Evolutionary conservation across 495 filamentous ascomycete genomes (phyloP), one percentile per base, ranked within the genome.

Genomic region (Penicillium goetzii): DNA sequence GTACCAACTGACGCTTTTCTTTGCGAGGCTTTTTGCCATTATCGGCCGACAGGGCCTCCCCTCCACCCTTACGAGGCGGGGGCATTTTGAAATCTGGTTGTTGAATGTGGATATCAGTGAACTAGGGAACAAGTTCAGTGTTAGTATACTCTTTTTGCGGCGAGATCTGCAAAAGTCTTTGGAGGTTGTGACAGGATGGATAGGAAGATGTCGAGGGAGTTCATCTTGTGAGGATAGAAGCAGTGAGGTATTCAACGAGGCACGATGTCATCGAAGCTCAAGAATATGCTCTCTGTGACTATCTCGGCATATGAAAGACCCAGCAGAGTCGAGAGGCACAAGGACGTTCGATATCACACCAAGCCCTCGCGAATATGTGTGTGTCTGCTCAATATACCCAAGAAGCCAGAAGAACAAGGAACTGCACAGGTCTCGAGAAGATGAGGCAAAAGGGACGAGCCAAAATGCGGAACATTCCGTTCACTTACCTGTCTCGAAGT

Each of bases 1-100:
- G 79, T 4, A 82, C 75, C 2, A 83, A 59, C 19, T 69, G 72
- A 0, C 80, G 74, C 61, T 76, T 79, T 19, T 65, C 49, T 34
- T 70, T 74, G 26, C 9, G 36, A 4, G 40, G 25, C 6, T 17
- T 26, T 17, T 19, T 40, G 34, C 55, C 40, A 36, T 11, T 6
- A 4, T 14, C 21, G 30, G 19, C 33, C 11, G 32, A 4, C 1
- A 14, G 17, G 30, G 32, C 12, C 19, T 52, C 58, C 15, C 32
- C 45, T 40, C 21, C 33, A 32, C 58, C 58, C 25, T 38, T 30
- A 2, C 19, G 58, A 52, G 19, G 12, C 15, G 23, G 25, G 21
- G 41, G 19, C 28, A 50, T 59, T 11, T 50, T 57, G 54, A 12
- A n/a, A 17, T 21, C 17, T 14, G 52, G 26, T 34, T 38, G 11